Base-by-base conservation (phyloP, 495 filamentous ascomycete genomes). In the Hypoxylon perforatum region DNA sequence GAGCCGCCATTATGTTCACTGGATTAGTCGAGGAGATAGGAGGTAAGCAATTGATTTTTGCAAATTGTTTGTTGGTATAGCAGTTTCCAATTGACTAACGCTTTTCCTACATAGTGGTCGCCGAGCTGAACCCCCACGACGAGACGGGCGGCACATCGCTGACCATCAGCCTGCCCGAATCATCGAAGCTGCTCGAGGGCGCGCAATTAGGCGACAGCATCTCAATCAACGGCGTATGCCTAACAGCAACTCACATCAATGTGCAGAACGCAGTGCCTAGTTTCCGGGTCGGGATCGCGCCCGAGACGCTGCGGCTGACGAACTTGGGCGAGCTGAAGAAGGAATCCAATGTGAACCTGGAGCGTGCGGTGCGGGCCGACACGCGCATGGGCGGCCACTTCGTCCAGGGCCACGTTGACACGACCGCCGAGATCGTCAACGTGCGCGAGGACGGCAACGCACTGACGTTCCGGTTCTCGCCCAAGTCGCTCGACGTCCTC, bases 11-110 rank as follows among this genome's bases (percentile, higher is more conserved):
- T 45, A 99, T 99, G 95, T 99, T 99, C 76, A 99, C 95, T 50
- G 95, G 95, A 62, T 91, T 99, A 61, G 92, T 99, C 39, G 96
- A 99, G 81, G 90, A 87, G 48, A 91, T 98, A 45, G 96, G 96
- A 77, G 92, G 96, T 96, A 79, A 78, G 86, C 78, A 17, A 12
- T 33, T 48, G 61, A 42, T 22, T 35, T 15, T 19, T 33, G 7
- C 15, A 10, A 33, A 18, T 15, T 35, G 12, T 41, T 28, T 25
- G 19, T n/a, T n/a, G 2, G 36, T 36, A 11, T 23, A 14, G 25
- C 35, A 38, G 35, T 21, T 10, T 28, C 25, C 3, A 25, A 21
- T 35, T 60, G 47, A 38, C 49, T 30, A 55, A 44, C 56, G 5
- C 14, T 4, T 59, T 65, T 65, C 73, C 23, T 33, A 65, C 57